Conservation (phyloP, 176 grass and related monocot species). For the Ananas comosus region DNA sequence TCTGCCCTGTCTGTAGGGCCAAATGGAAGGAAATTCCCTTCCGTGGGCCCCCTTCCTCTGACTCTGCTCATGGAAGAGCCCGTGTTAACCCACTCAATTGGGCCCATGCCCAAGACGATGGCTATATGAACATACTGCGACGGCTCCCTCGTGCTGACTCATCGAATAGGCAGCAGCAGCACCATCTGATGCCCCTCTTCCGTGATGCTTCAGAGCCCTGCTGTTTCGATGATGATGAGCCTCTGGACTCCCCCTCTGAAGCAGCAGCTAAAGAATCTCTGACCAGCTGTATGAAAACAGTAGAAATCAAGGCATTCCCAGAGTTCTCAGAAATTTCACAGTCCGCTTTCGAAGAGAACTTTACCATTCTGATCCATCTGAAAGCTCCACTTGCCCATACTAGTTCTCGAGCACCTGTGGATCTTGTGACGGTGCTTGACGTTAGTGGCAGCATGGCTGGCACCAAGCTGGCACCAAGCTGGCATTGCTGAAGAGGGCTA, state of each 20-base stretch:
- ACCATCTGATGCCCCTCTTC: conserved; percentile 39
- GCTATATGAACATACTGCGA: conserved; percentile 44
- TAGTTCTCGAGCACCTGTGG: conserved; percentile 52
- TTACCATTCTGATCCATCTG: conserved; percentile 74
- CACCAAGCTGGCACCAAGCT: conserved; percentile 88
- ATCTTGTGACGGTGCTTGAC: conserved; percentile 93
- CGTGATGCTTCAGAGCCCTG: conserved; percentile 42
- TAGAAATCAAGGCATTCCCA: conserved; percentile 71
- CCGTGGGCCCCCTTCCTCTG: not conserved
- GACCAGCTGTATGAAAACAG: conserved; percentile 36
- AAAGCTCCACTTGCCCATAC: conserved; percentile 52
- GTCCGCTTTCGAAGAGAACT: conserved; percentile 51
- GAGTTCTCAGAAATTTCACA: conserved; percentile 68
- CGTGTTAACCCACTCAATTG: conserved; percentile 45
- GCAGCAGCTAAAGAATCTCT: conserved; percentile 20
- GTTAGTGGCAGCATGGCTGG: conserved; percentile 94
- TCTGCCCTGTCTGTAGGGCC: conserved; percentile 1
- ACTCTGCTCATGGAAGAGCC: conserved; percentile 8
- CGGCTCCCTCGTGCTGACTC: conserved; percentile 54
- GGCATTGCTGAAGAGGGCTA: conserved; percentile 81
- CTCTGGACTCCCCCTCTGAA: conserved; percentile 34
- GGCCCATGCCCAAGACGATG: conserved; percentile 31
- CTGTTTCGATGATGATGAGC: conserved; percentile 69
- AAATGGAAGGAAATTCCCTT: conserved; percentile 1
- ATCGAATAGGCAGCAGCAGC: conserved; percentile 34